These are phyloP conservation scores for Halteria grandinella DNA, from an alignment of 73 alveolate species.

Conservation along the genomic window DNA sequence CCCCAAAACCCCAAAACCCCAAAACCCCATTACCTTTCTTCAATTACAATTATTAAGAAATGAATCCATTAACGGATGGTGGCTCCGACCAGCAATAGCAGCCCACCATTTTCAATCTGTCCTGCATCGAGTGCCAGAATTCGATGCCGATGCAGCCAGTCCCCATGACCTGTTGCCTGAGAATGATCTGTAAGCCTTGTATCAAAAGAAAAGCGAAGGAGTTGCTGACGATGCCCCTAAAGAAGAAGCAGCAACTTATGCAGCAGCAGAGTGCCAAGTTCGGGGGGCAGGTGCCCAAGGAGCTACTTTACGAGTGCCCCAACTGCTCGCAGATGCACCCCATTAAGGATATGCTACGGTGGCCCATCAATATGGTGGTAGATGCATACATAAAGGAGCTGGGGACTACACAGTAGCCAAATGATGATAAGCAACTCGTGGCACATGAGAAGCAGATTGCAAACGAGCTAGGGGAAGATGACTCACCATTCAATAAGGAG, in stretches of 20 bases:
- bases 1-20: too few species aligned
- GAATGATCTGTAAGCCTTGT: slow-evolving; percentile 40
- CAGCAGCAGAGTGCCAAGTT: background rate
- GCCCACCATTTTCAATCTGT: too few species aligned
- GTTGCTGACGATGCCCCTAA: slow-evolving; percentile 31
- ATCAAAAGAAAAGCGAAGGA: slow-evolving; percentile 40
- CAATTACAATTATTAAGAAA: too few species aligned
- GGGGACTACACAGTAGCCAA: background rate
- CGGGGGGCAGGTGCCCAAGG: slow-evolving; percentile 10
- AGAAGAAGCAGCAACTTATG: slow-evolving; percentile 26
- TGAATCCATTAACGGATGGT: too few species aligned
- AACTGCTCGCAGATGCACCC: slow-evolving; percentile 28
- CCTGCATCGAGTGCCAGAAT: slow-evolving; percentile 40
- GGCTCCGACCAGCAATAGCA: too few species aligned
- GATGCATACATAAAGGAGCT: slow-evolving; percentile 27
- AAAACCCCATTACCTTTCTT: too few species aligned
- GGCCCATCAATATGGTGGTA: slow-evolving; percentile 39
- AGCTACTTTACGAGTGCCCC: slow-evolving; percentile 25
- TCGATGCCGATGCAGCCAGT: slow-evolving; percentile 30
- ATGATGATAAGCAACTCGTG: background rate
- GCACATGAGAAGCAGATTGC: slow-evolving; percentile 24
- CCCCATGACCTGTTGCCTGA: slow-evolving; percentile 39
- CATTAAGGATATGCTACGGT: slow-evolving; percentile 27
- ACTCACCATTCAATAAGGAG: slow-evolving; percentile 21
- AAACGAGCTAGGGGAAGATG: slow-evolving; percentile 38